Evolutionary conservation across 441 rosid genomes (phyloP).

Genomic region (Erodium texanum): DNA sequence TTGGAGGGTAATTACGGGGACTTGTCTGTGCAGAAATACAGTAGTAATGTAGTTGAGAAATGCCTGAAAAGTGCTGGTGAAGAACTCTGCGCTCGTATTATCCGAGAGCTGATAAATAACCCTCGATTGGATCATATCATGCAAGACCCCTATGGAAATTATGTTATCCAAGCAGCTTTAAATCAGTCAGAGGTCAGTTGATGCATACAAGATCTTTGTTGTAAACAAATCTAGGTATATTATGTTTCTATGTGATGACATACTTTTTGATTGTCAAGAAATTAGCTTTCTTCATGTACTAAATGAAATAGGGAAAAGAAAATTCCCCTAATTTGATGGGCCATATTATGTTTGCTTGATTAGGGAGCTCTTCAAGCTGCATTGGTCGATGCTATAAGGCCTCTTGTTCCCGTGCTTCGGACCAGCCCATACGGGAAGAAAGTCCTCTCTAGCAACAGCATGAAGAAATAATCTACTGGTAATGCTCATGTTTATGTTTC

Average conservation of each 20-base stretch:
- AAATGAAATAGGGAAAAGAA: no score
- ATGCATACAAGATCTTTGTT: not conserved
- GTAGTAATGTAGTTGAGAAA: conserved; percentile 85
- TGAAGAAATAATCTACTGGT: conserved; percentile 45
- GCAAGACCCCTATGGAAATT: conserved; percentile 83
- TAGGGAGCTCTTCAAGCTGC: conserved; percentile 57
- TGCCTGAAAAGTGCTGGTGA: conserved; percentile 57
- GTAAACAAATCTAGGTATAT: not conserved
- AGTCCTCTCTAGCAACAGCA: conserved; percentile 50
- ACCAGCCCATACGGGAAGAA: conserved; percentile 78
- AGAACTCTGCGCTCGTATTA: conserved; percentile 35
- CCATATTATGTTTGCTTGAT: conserved; percentile 15
- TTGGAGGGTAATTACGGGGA: conserved; percentile 59
- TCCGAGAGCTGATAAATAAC: conserved; percentile 48
- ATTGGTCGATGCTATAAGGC: conserved; percentile 59
- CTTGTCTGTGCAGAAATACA: conserved; percentile 75
- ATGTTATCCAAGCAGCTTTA: conserved; percentile 78
- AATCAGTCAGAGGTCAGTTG: conserved; percentile 47
- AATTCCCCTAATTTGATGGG: not conserved
- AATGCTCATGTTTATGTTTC: not conserved
- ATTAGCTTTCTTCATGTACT: not conserved
- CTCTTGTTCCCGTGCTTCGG: conserved; percentile 47
- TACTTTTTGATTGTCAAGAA: not conserved
- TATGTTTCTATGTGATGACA: not conserved
- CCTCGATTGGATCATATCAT: conserved; percentile 58